These are phyloP conservation scores for Clarireedia homoeocarpa DNA, from an alignment of 2,329 filamentous ascomycete genomes.

Conservation along the genomic window DNA sequence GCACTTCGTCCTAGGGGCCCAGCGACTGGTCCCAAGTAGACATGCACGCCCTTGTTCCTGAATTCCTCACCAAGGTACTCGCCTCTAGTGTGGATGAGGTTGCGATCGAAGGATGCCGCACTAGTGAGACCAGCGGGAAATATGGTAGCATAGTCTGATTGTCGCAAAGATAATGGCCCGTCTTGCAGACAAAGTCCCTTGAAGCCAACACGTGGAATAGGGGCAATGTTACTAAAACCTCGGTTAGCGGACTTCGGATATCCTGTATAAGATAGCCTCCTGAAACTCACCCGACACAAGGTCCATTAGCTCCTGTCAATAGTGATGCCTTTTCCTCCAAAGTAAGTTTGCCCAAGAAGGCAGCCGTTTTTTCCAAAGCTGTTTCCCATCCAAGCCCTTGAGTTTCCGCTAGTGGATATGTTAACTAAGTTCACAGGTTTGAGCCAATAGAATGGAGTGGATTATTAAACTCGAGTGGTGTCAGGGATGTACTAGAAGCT, in stretches of 20 bases:
- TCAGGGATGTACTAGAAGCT: not conserved
- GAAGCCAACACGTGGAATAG: conserved; percentile 21
- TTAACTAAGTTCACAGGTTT: not conserved
- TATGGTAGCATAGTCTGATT: conserved; percentile 62
- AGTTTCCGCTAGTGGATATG: conserved; percentile 24
- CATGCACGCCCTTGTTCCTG: conserved; percentile 66
- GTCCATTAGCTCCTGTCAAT: conserved; percentile 15
- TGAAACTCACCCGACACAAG: conserved; percentile 12
- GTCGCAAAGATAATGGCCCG: conserved; percentile 58
- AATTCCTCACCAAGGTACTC: conserved; percentile 49
- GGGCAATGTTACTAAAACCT: conserved; percentile 18
- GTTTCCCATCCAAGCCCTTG: conserved; percentile 44
- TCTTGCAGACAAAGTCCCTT: conserved; percentile 24
- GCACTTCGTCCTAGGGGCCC: conserved; percentile 41
- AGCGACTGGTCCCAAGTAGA: conserved; percentile 49
- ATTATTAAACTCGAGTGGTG: no score
- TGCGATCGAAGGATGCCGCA: conserved; percentile 60
- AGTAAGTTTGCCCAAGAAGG: conserved; percentile 64
- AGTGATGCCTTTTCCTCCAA: conserved; percentile 60
- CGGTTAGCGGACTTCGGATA: not conserved
- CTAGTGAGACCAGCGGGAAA: conserved; percentile 62
- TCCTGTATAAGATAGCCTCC: not conserved
- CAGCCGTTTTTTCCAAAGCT: conserved; percentile 61
- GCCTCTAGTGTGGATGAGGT: conserved; percentile 45
- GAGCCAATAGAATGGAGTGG: not conserved